Base-by-base conservation (phyloP, 352 stramenopile genomes). In the Thalassiosira livingstoniorum region DNA sequence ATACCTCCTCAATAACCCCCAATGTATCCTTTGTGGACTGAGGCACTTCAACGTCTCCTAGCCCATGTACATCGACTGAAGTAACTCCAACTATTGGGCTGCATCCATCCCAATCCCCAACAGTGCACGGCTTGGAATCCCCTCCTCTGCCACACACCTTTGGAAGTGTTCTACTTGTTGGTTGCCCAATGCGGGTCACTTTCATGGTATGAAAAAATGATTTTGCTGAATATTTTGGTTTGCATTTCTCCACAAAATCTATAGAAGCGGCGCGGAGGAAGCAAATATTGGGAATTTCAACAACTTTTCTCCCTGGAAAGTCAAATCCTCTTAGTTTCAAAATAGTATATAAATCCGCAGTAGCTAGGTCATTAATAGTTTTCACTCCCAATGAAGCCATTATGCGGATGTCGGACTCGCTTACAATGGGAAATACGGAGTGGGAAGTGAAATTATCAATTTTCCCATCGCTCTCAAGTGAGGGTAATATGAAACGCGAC, bases 341-440 rank as follows among this genome's bases (percentile, higher is more conserved):
- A 21, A 96, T 83, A 0, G 61, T 87, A 32, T 92, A 90, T 39
- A 88, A 72, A 58, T 91, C 84, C 35, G 89, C 89, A 13, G 76
- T 65, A 13, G 91, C 93, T 13, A 98, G 90, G 27, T 98, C 94
- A 42, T 74, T 60, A 69, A 98, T 95, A 34, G 90, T 95, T 10
- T 90, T 81, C 32, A 98, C 86, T 18, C 94, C 93, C 5, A 83
- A 87, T 34, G 55, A 61, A 43, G 89, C 71, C 43, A 98, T 87
- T 4, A 83, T 77, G 0, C 71, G n/a, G 4, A 93, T 87, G 61
- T 97, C 83, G 0, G 82, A 54, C 31, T 85, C 70, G 2, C 82
- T 90, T 68, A 97, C 51, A 43, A 90, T 51, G 37, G 70, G 23
- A 75, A 5, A 64, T 42, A 18, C 3, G 11, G 62, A 80, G 42